phyloP scores from a whole-genome alignment of 1,284 basidiomycete genomes.

The Sanghuangporus weigelae region DNA sequence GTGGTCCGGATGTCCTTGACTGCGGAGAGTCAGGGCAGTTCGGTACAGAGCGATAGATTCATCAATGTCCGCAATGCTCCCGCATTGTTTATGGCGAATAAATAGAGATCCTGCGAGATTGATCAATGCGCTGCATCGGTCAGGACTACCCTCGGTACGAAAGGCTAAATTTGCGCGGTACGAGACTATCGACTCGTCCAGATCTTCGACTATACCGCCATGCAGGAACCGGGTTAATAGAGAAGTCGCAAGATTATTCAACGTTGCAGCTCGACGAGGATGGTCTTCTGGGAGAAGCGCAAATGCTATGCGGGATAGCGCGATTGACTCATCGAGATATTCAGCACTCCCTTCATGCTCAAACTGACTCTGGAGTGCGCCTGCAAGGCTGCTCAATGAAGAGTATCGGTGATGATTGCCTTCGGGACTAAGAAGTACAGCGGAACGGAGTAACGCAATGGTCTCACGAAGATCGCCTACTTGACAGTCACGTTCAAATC shows the following conservation, averaged over 20 bases:
- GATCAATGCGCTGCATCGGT: background rate
- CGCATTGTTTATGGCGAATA: slow-evolving; percentile 11
- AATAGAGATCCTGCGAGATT: background rate
- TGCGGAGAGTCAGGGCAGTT: background rate
- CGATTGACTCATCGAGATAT: no score
- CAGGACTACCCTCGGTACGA: background rate
- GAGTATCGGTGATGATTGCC: background rate
- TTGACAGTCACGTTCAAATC: background rate
- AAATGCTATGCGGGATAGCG: no score
- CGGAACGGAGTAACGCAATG: background rate
- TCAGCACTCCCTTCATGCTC: no score
- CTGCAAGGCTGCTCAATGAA: no score
- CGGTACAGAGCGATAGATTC: background rate
- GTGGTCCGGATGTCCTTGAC: background rate
- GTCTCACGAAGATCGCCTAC: background rate
- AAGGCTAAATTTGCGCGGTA: background rate
- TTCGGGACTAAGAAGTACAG: background rate
- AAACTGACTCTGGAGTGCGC: no score
- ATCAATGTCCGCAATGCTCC: slow-evolving; percentile 17
- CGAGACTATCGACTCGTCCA: background rate
- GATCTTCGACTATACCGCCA: background rate
- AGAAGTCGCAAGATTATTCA: background rate
- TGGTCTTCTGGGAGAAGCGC: background rate
- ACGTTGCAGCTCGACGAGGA: background rate
- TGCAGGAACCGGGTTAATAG: background rate